Base-by-base conservation (phyloP, 306 rosid species). In the Cyclanthera cordifolia region DNA sequence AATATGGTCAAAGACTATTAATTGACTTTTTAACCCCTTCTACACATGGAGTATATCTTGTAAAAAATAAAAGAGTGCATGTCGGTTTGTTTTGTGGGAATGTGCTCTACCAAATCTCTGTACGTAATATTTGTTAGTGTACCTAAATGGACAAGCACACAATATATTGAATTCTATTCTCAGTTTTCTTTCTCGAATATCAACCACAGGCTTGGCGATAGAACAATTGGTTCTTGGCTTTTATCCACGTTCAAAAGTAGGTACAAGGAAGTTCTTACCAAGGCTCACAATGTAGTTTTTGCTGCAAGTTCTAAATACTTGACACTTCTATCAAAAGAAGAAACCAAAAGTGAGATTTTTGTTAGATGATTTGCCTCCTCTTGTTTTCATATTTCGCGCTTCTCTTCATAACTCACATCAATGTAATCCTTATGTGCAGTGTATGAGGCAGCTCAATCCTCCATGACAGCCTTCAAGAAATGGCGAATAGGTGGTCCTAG, bases 401-500 rank as follows among this genome's bases (percentile, higher is more conserved):
- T 54, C 5, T 56, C 49, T 45, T 65, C 69, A 10, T n/a, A 77
- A 47, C 21, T 55, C 9, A 34, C 50, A 69, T 47, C 70, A 6
- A 63, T 48, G 71, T 41, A 63, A 46, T 37, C 80, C 24, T 53
- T 21, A 72, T 49, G 19, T 80, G 75, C 75, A 93, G 96, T 93
- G 85, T 93, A 84, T 77, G 88, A 87, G 82, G 85, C 95, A 61
- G 98, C 95, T 79, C 96, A 89, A 65, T 86, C 96, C 51, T 85
- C 96, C 32, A 93, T 87, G 95, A 76, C 88, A 65, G 91, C 91
- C 77, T 87, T 90, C 71, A 93, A 85, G 81, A 90, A 83, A 79
- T 89, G 99, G 96, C 82, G 96, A 71, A 83, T 83, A 75, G 96
- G 99, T 12, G 99, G 96, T 2, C 85, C 95, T n/a, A 85, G 96